phyloP scores from a whole-genome alignment of 192 early-diverging fungal genomes.

The Coemansia sp. region DNA sequence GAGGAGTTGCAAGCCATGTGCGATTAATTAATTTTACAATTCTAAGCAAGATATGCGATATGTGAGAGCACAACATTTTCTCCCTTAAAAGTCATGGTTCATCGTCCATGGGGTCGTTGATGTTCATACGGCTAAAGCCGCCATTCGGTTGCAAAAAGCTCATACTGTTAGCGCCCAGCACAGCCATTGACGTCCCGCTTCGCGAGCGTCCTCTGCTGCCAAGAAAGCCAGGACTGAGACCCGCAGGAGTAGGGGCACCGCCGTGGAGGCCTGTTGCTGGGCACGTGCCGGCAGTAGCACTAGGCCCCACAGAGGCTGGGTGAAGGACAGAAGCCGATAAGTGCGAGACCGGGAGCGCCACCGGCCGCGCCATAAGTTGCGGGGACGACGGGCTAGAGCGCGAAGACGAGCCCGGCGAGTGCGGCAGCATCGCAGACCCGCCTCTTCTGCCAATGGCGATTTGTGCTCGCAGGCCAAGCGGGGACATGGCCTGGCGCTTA shows the following conservation, averaged over 20 bases:
- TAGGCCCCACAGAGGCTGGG: background rate
- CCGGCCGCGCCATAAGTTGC: constrained; percentile 20
- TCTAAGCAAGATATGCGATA: too few species aligned
- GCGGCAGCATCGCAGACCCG: background rate
- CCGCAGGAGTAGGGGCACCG: background rate
- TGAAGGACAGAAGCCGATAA: background rate
- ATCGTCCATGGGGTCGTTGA: constrained; percentile 35
- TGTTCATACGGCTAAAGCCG: constrained; percentile 55
- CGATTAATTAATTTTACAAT: background rate
- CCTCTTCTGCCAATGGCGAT: constrained; percentile 21
- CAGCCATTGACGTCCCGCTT: constrained; percentile 29
- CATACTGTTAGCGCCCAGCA: constrained; percentile 8
- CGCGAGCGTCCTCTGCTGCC: constrained; percentile 36
- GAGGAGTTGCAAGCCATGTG: too few species aligned
- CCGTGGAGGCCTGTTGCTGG: background rate
- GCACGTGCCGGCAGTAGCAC: constrained; percentile 19
- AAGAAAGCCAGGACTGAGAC: constrained; percentile 1
- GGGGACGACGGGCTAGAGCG: constrained; percentile 39
- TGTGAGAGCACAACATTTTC: too few species aligned
- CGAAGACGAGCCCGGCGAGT: constrained; percentile 10
- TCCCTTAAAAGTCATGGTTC: background rate
- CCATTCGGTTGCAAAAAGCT: constrained; percentile 45
- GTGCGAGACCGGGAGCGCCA: constrained; percentile 13
- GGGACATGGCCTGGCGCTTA: constrained; percentile 55
- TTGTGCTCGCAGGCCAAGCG: constrained; percentile 45